phyloP scores from a whole-genome alignment of 345 rosid species.

The Reutealis trisperma region DNA sequence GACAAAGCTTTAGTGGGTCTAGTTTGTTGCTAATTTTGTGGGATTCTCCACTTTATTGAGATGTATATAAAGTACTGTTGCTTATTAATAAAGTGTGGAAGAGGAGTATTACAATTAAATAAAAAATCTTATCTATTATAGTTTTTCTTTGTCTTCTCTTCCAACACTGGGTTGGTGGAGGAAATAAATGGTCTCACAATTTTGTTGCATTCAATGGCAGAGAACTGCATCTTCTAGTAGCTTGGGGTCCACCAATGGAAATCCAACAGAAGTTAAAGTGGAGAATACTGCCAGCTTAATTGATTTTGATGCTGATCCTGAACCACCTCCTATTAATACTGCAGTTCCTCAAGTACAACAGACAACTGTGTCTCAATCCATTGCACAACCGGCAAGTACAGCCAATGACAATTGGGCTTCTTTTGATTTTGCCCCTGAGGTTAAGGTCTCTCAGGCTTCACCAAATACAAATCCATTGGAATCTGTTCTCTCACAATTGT shows the following conservation, averaged over 20 bases:
- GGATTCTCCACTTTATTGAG: no score
- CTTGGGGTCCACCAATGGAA: constrained; percentile 60
- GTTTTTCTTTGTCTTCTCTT: no score
- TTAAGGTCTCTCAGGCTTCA: constrained; percentile 55
- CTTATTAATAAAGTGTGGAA: no score
- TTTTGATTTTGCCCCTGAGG: constrained; percentile 54
- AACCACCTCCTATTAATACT: constrained; percentile 53
- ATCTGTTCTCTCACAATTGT: constrained; percentile 76
- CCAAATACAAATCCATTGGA: constrained; percentile 60
- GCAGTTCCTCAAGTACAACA: constrained; percentile 48
- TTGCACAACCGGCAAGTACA: constrained; percentile 40
- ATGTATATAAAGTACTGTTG: no score
- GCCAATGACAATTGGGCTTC: constrained; percentile 72
- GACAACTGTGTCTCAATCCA: constrained; percentile 37
- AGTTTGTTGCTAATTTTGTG: no score
- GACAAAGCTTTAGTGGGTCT: no score
- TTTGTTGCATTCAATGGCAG: constrained; percentile 48
- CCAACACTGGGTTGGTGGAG: neutral
- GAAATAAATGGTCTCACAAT: constrained; percentile 20
- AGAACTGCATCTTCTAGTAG: constrained; percentile 64
- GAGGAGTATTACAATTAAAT: no score
- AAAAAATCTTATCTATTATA: no score
- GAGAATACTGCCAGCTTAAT: constrained; percentile 72
- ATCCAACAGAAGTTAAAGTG: constrained; percentile 63
- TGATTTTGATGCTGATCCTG: constrained; percentile 88